Conservation (phyloP, 768 basidiomycete species). For the Mycena chlorophos region DNA sequence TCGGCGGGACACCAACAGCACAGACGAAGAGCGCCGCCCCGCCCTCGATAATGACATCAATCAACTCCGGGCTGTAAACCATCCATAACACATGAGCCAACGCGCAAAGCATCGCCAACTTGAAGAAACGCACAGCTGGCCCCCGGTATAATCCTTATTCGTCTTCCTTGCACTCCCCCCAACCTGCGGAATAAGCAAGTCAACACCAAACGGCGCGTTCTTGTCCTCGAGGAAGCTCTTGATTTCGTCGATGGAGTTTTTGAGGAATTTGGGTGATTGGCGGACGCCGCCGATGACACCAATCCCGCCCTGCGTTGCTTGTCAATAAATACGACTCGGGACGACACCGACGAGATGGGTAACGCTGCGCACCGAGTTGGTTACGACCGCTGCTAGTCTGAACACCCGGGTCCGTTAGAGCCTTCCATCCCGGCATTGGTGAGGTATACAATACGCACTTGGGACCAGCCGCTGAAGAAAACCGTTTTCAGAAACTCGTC, state of each 20-base stretch:
- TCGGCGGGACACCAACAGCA: conserved; percentile 83
- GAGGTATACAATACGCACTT: conserved; percentile 29
- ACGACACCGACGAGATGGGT: too few relatives aligned
- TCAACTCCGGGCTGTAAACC: conserved; percentile 50
- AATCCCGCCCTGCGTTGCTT: conserved; percentile 55
- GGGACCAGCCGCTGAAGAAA: conserved; percentile 73
- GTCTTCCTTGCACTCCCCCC: conserved; percentile 84
- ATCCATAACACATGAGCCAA: neutral
- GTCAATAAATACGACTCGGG: too few relatives aligned
- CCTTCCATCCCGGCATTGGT: neutral
- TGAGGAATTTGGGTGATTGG: conserved; percentile 71
- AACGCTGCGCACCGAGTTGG: conserved; percentile 72
- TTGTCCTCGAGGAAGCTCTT: conserved; percentile 74
- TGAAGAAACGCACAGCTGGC: conserved; percentile 47
- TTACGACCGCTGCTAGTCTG: conserved; percentile 80
- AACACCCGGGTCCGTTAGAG: neutral
- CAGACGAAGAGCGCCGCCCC: conserved; percentile 80
- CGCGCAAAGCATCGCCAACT: neutral
- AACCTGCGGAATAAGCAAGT: conserved; percentile 79
- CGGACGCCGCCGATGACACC: conserved; percentile 86
- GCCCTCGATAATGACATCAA: conserved; percentile 75
- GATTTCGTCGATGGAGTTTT: conserved; percentile 66
- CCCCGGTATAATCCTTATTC: conserved; percentile 80
- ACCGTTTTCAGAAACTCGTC: neutral
- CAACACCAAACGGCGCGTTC: conserved; percentile 78